Base-by-base conservation (phyloP, 768 basidiomycete species). In the Tubosaeta sp. region DNA sequence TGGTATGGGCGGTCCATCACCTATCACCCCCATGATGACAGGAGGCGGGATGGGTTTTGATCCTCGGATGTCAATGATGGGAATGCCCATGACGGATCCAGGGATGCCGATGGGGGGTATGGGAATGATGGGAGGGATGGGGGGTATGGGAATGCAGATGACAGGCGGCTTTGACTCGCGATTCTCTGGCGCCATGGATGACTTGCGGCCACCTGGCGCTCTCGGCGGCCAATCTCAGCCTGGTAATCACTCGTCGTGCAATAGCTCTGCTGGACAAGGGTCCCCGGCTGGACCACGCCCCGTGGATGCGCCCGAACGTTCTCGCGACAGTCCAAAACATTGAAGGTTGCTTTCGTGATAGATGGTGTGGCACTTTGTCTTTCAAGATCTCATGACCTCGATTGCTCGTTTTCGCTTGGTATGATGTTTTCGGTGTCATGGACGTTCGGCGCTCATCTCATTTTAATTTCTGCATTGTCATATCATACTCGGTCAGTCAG, bases 31-130 rank as follows among this genome's bases (percentile, higher is more conserved):
- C 16, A 77, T 79, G 71, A 81, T 83, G 82, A 76, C 80, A 9
- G 81, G 80, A 13, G 69, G 65, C 19, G 73, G 72, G 25, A 79
- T 78, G 75, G 69, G 63, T 39, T 86, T 80, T 55, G 86, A 88
- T 66, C 87, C 87, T 52, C 78, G 86, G 32, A 85, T 88, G 84
- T 87, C 87, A 54, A 87, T 87, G 85, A 86, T 83, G 81, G 76
- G 80, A 18, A 83, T 86, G 80, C 76, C 79, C 13, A 82, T 84
- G 80, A 84, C 87, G 82, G 76, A 69, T 39, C 62, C 68, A 22
- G 65, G 63, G 42, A 59, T 72, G 57, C 59, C 57, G 30, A 69
- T 72, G 52, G 66, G 66, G 13, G 54, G 60, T 9, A 59, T 61
- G 60, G 61, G 69, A 31, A 80, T 77, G 76, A 76, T 81, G 65